A percentile compares a stretch with the other conserved stretches of the same genome.
These are phyloP conservation scores for Erythrobasidium yunnanense DNA, from an alignment of 768 basidiomycete species.

Conservation along the genomic window DNA sequence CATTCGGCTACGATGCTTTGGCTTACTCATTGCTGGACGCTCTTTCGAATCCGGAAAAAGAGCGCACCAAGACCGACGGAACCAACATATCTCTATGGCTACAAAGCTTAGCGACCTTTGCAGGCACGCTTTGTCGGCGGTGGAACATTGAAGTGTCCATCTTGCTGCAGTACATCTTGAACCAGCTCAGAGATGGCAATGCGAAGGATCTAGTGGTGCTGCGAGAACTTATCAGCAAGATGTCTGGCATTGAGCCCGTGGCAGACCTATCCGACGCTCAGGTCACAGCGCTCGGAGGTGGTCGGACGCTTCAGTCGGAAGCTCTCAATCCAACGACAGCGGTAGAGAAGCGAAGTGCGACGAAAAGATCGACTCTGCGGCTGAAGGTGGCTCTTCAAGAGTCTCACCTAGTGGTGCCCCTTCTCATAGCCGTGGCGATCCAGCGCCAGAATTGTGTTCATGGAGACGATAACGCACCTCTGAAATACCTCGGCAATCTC, in stretches of 20 bases:
- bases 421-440: constrained; percentile 83
- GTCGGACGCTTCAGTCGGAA: constrained; percentile 73
- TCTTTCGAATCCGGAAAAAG: constrained; percentile 67
- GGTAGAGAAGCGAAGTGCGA: constrained; percentile 33
- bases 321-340: constrained; percentile 46
- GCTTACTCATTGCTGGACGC: constrained; percentile 78
- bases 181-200: constrained; percentile 72
- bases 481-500: constrained; percentile 74
- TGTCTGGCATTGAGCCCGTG: constrained; percentile 86
- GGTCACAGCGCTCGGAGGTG: constrained; percentile 80
- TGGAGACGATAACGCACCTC: constrained; percentile 52
- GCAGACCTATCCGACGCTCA: constrained; percentile 81
- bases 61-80: constrained; percentile 78
- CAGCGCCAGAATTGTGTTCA: constrained; percentile 77
- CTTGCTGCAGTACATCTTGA: constrained; percentile 77
- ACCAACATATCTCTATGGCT: constrained; percentile 85
- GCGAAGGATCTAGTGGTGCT: constrained; percentile 81
- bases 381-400: constrained; percentile 40
- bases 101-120: constrained; percentile 83
- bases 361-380: constrained; percentile 39
- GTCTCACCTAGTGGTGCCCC: constrained; percentile 63
- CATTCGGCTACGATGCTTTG: constrained; percentile 87
- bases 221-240: constrained; percentile 84
- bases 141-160: constrained; percentile 55
- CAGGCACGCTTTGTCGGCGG: constrained; percentile 73